Evolutionary conservation across 1,284 basidiomycete species (phyloP), one percentile per base, ranked within the genome.

Genomic region (Trametes pubescens): DNA sequence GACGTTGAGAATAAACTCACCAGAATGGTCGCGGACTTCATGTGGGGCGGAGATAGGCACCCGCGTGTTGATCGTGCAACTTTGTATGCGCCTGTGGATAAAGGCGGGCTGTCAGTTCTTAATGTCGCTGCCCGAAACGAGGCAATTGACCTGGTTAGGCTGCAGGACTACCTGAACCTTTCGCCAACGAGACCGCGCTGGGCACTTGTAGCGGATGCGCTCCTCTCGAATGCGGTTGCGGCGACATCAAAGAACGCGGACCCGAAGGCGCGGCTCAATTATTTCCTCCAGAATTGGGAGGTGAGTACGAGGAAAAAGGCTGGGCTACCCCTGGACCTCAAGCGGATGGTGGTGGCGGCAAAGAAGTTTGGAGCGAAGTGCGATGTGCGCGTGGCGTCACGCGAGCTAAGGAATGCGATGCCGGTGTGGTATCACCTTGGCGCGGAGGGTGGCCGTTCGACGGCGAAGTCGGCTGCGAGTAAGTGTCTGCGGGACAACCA

Each of bases 101-200:
- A 70, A 3, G 71, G 73, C 11, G 22, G 59, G 0, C 43, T 76
- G 0, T 59, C 73, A 32, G 38, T 32, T 16, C 21, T 32, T 16
- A 48, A 10, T 24, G 26, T 9, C 14, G 29, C 22, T 13, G n/a
- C n/a, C n/a, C 5, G 46, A 14, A 48, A 48, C 22, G 46, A 71
- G 18, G 73, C 73, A 4, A 69, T 74, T 0, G 40, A 67, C 0
- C 14, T 75, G 0, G 69, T 65, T 51, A 69, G 66, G 66, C 29
- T 73, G 0, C 69, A 67, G 53, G 26, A 35, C 0, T 73, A 66
- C 55, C 62, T 73, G 0, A 56, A 65, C 16, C 11, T 68, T 0
- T 48, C 46, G 2, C 14, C 35, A 0, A 38, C 54, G 0, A 44
- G 69, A 3, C 72, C 74, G 0, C 37, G 16, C 2, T 74, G 73